Evolutionary conservation across 305 asterid species (phyloP), one percentile per base, ranked within the genome.

Genomic region (Rubia balearica): DNA sequence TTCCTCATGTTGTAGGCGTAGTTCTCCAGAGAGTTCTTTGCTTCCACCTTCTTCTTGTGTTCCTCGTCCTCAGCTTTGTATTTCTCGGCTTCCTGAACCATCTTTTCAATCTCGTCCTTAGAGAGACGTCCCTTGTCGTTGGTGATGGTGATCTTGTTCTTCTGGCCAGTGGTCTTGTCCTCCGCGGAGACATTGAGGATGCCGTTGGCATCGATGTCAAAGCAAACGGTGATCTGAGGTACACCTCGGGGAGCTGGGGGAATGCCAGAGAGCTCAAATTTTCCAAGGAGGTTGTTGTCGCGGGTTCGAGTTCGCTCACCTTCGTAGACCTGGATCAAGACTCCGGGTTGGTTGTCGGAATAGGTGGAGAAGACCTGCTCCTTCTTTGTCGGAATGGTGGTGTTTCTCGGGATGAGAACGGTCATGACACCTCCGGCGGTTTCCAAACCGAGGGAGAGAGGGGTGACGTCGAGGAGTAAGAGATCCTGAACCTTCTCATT

Each of bases 401-500:
- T 76, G 74, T 80, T 80, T 74, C 83, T 80, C 0, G 81, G 76
- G 14, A 80, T 80, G 59, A 76, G 43, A 0, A 70, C 76, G n/a
- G 83, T 80, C 83, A 80, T 80, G 17, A 80, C 83, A 19, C 83
- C 83, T 70, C 83, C 83, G 1, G 83, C 83, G 19, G 83, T 79
- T 69, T 79, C 83, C 61, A 79, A 22, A 3, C 83, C 83, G 19
- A 75, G 83, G 40, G 83, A 79, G 3, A 79, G 68, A 19, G 83
- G 83, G 1, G 83, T 76, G 55, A 79, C 83, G 53, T 79, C 83
- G 65, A 76, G 33, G 51, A 79, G 78, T 21, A 79, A 14, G 24
- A 80, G 75, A 56, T 80, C 83, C 48, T 76, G 81, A 27, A 80
- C 83, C 73, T 80, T 80, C 40, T 80, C 79, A 4, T 76, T 73